These are phyloP conservation scores for Blastobotrys petasosporus DNA, from an alignment of 1,139 yeast genomes.

Conservation along the genomic window DNA sequence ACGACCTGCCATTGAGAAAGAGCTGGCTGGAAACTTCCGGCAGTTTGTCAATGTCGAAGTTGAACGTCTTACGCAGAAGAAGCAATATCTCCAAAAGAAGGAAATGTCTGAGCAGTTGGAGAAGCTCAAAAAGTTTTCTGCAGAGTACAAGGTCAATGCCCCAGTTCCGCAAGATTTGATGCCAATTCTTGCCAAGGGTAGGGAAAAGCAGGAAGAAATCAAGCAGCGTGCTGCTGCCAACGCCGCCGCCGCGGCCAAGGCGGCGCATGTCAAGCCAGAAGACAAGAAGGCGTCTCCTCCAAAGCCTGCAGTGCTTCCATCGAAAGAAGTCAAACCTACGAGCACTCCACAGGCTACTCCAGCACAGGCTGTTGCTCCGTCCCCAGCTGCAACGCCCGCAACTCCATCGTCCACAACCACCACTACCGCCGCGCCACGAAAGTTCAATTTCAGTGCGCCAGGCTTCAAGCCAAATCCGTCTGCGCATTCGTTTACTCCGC, in stretches of 20 bases:
- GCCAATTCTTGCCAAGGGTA: conserved; percentile 68
- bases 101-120: conserved; percentile 51
- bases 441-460: conserved; percentile 52
- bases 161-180: conserved; percentile 64
- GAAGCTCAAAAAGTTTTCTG: conserved; percentile 77
- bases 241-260: conserved; percentile 21
- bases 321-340: conserved; percentile 2
- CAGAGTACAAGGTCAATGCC: conserved; percentile 59
- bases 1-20: conserved; percentile 26
- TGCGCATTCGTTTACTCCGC: conserved; percentile 65
- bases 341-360: conserved; percentile 10
- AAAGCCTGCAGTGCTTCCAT: conserved; percentile 1
- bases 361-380: conserved; percentile 8
- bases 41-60: conserved; percentile 34
- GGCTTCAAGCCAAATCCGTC: conserved; percentile 66
- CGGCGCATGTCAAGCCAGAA: conserved; percentile 13
- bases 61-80: conserved; percentile 29
- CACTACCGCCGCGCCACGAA: conserved; percentile 23
- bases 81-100: conserved; percentile 28
- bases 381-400: conserved; percentile 8
- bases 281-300: conserved; percentile 16
- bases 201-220: conserved; percentile 57
- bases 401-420: conserved; percentile 7
- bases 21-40: conserved; percentile 32
- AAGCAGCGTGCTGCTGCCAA: conserved; percentile 29